These are phyloP conservation scores for Lactarius quietus DNA, from an alignment of 768 basidiomycete species.

Conservation along the genomic window DNA sequence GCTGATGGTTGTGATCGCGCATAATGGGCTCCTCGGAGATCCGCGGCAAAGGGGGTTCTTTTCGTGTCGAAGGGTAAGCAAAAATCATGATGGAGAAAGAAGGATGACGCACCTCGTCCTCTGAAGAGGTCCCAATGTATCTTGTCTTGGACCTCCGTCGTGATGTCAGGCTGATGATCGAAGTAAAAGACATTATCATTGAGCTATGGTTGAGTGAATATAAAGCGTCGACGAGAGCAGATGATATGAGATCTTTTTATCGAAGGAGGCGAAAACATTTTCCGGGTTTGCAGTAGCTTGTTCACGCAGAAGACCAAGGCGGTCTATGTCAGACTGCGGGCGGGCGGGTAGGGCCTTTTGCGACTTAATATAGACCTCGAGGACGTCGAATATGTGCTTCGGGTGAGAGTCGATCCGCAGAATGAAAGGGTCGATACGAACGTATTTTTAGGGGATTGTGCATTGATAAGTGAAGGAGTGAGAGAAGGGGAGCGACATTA, in stretches of 20 bases:
- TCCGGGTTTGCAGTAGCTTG: constrained; percentile 39
- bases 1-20: constrained; percentile 39
- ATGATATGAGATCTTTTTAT: constrained; percentile 37
- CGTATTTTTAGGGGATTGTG: constrained; percentile 6
- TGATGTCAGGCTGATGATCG: too few relatives aligned
- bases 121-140: constrained; percentile 64
- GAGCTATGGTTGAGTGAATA: constrained; percentile 30
- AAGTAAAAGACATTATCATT: constrained; percentile 36
- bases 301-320: constrained; percentile 45
- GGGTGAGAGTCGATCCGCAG: not conserved
- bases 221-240: constrained; percentile 22
- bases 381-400: constrained; percentile 52
- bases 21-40: constrained; percentile 35
- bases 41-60: constrained; percentile 53
- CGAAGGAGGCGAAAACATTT: constrained; percentile 34
- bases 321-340: constrained; percentile 60
- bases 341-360: constrained; percentile 59
- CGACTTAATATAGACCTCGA: constrained; percentile 58
- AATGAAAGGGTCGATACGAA: not conserved
- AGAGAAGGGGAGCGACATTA: constrained; percentile 9
- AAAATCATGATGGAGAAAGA: not conserved
- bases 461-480: constrained; percentile 1
- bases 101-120: constrained; percentile 45
- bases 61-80: not conserved
- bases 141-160: too few relatives aligned